Evolutionary conservation across 441 rosid genomes (phyloP), one percentile per base, ranked within the genome.

Genomic region (Eugenia klotzschiana): DNA sequence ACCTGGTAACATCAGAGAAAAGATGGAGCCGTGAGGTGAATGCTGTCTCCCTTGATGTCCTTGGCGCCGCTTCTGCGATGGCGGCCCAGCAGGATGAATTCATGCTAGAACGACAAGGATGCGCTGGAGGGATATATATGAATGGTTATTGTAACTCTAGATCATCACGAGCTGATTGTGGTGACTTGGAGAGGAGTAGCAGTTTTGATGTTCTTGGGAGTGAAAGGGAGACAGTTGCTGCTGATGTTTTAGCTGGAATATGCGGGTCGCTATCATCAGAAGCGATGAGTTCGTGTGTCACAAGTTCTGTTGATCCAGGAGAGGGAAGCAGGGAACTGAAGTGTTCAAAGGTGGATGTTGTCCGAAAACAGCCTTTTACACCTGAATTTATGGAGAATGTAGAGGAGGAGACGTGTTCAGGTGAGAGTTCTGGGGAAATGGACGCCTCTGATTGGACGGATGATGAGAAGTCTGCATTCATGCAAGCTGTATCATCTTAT

Each of bases 381-480:
- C 92, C 96, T 85, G 96, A 93, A 83, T 89, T 90, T 85, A 88
- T 91, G 53, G 93, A 91, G 84, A 92, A 87, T 90, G 89, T 87
- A 81, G 99, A 93, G 84, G 97, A 95, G 84, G 98, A 94, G 85
- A 93, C 96, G 25, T 96, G 95, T 82, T 96, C 99, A 4, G 98
- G 94, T 87, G 99, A 96, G 86, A 96, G 98, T 88, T 91, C 95
- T 84, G 96, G 93, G 87, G 98, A 93, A 87, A 91, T 92, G 88
- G 98, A 93, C 85, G 89, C 95, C 84, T 73, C 90, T 84, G 94
- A 93, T 87, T 98, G 99, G 99, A 96, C 98, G 14, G 99, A 98
- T 84, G 94, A 92, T 85, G 99, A 97, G 83, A 94, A 95, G 84
- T 91, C 94, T 72, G 82, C 89, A 72, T 96, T 97, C 88, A 84